Percentiles rank a stretch among this genome's conserved stretches.
Conservation (phyloP, 495 filamentous ascomycete genomes). For the Viridothelium virens region DNA sequence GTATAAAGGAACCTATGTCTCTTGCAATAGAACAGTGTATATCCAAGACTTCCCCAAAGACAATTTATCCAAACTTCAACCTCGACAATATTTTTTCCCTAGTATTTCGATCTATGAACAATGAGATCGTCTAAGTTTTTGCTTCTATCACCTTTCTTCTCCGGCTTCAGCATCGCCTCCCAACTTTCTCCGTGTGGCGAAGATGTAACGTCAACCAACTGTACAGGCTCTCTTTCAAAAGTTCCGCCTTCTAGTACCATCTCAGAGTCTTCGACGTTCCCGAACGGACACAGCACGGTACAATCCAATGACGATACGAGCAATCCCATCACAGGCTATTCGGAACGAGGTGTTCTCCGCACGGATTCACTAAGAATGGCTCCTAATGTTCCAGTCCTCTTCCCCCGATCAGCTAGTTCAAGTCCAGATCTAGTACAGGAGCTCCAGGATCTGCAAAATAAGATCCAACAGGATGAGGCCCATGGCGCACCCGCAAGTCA, state of each 20-base stretch:
- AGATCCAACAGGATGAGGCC: constrained; percentile 2
- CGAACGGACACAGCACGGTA: neutral
- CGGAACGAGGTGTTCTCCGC: neutral
- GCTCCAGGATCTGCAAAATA: neutral
- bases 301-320: neutral
- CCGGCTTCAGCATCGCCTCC: neutral
- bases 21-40: too few relatives aligned
- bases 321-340: neutral
- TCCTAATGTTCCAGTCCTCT: too few relatives aligned
- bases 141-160: neutral
- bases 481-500: neutral
- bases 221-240: neutral
- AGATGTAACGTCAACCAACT: neutral
- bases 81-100: neutral
- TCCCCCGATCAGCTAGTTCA: neutral
- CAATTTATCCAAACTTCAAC: neutral
- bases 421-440: neutral
- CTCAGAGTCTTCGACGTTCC: neutral
- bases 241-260: neutral
- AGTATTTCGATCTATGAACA: neutral
- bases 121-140: neutral
- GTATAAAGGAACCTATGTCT: too few relatives aligned
- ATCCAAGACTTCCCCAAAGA: neutral
- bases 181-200: neutral
- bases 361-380: neutral